Percentiles rank a stretch among this genome's conserved stretches.
These are phyloP conservation scores for Chimonanthus salicifolius DNA, from an alignment of 164 flowering plant genomes.

Conservation along the genomic window DNA sequence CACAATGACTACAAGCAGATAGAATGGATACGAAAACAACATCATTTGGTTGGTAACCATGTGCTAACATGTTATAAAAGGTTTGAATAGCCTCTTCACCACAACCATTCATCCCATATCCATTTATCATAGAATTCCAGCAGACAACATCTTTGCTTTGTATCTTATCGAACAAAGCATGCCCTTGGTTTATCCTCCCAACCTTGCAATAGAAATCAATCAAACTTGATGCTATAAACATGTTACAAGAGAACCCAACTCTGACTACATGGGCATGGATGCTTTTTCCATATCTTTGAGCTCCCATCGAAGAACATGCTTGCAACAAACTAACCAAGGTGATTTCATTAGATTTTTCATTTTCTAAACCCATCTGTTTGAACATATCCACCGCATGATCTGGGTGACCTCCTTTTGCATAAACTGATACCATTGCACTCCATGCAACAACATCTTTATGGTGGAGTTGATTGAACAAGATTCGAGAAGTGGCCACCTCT, in stretches of 20 bases:
- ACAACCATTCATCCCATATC: slow-evolving; percentile 56
- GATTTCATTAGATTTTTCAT: slow-evolving; percentile 39
- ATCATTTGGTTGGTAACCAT: slow-evolving; percentile 44
- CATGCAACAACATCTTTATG: slow-evolving; percentile 51
- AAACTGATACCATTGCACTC: slow-evolving; percentile 49
- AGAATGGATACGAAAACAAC: slow-evolving; percentile 48
- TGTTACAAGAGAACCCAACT: slow-evolving; percentile 35
- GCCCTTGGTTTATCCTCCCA: slow-evolving; percentile 41
- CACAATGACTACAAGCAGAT: slow-evolving; percentile 62
- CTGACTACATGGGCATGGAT: slow-evolving; percentile 41
- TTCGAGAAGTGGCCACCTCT: slow-evolving; percentile 21
- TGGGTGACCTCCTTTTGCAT: slow-evolving; percentile 33
- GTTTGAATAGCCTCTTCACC: slow-evolving; percentile 47
- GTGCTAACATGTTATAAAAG: slow-evolving; percentile 41
- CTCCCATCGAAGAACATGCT: slow-evolving; percentile 39
- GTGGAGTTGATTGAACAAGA: slow-evolving; percentile 34
- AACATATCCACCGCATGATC: slow-evolving; percentile 30
- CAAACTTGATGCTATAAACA: slow-evolving; percentile 41
- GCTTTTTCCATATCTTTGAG: slow-evolving; percentile 38
- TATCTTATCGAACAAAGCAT: slow-evolving; percentile 35
- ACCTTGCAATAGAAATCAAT: slow-evolving; percentile 59
- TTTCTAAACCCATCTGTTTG: slow-evolving; percentile 36
- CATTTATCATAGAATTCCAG: slow-evolving; percentile 71
- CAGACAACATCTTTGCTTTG: slow-evolving; percentile 44
- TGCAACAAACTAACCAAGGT: slow-evolving; percentile 50